phyloP scores from a whole-genome alignment of 2,329 filamentous ascomycete genomes.

The Immersiporthe knoxdaviesiana region DNA sequence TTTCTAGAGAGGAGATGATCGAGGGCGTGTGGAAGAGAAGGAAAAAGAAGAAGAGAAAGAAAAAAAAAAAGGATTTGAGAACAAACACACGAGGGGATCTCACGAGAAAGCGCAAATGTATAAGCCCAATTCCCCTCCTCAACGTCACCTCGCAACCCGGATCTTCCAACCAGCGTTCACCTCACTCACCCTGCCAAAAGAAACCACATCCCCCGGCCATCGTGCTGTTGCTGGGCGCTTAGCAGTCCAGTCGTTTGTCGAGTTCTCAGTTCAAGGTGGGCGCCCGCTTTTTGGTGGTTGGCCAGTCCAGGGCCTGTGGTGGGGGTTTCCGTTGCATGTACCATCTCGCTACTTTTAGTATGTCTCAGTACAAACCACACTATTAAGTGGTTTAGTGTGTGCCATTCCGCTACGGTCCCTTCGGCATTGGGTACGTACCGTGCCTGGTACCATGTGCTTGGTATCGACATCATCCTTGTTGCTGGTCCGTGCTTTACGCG shows the following conservation, averaged over 20 bases:
- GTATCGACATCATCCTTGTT: not conserved
- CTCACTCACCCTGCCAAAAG: constrained; percentile 17
- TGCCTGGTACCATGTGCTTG: not conserved
- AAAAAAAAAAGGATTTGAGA: not conserved
- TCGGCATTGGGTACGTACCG: no score
- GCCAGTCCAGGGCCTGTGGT: constrained; percentile 17
- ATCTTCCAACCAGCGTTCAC: constrained; percentile 21
- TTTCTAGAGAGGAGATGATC: not conserved
- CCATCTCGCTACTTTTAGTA: not conserved
- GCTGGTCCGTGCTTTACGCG: not conserved
- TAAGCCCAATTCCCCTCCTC: not conserved
- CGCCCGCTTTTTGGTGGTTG: constrained; percentile 18
- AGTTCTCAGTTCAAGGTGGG: not conserved
- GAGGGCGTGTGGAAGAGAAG: no score
- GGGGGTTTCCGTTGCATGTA: not conserved
- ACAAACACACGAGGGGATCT: not conserved
- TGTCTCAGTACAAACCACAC: not conserved
- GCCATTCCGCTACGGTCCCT: no score
- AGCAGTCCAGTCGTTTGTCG: constrained; percentile 24
- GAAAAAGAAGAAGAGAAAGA: not conserved
- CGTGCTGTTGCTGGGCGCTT: constrained; percentile 25
- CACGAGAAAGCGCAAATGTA: constrained; percentile 11
- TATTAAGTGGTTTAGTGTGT: not conserved
- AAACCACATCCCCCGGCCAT: not conserved
- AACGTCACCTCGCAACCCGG: not conserved